phyloP scores from a whole-genome alignment of 1,139 yeast species.

The Taphrina communis region DNA sequence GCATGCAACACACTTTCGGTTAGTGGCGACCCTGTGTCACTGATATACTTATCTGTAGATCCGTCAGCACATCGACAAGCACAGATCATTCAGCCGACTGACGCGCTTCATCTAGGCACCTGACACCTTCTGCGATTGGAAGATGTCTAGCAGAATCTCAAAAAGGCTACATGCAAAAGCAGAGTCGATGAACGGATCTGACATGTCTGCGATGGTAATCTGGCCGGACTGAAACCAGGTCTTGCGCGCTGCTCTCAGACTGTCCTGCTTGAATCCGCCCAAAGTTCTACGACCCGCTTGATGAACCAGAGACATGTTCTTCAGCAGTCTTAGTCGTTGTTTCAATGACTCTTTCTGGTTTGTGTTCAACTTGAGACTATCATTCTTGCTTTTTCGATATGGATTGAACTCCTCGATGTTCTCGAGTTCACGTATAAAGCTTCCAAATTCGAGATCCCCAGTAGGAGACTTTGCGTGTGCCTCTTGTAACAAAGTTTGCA shows the following conservation, averaged over 20 bases:
- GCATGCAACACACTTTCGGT: conserved; percentile 6
- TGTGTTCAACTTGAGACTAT: not conserved
- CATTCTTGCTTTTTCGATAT: not conserved
- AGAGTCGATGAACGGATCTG: conserved; percentile 5
- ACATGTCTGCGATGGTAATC: not conserved
- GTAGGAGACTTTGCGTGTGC: not conserved
- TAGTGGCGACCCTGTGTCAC: not conserved
- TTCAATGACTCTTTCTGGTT: not conserved
- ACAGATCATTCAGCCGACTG: not conserved
- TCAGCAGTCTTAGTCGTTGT: not conserved
- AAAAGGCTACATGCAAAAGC: conserved; percentile 3
- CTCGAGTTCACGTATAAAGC: conserved; percentile 5
- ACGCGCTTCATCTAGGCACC: conserved; percentile 14
- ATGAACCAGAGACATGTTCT: conserved; percentile 7
- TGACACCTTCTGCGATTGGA: conserved; percentile 5
- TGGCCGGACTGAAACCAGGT: not conserved
- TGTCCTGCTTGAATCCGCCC: not conserved
- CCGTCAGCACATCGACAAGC: not conserved
- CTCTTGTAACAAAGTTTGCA: conserved; percentile 8
- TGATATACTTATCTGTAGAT: not conserved
- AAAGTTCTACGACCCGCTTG: not conserved
- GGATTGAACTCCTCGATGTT: conserved; percentile 1
- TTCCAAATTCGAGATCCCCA: not conserved
- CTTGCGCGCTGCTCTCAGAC: not conserved
- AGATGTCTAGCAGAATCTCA: not conserved